Percentiles rank a stretch among this genome's conserved stretches.
These are phyloP conservation scores for Phaeosphaeria sp. DNA, from an alignment of 2,329 filamentous ascomycete genomes.

Conservation along the genomic window DNA sequence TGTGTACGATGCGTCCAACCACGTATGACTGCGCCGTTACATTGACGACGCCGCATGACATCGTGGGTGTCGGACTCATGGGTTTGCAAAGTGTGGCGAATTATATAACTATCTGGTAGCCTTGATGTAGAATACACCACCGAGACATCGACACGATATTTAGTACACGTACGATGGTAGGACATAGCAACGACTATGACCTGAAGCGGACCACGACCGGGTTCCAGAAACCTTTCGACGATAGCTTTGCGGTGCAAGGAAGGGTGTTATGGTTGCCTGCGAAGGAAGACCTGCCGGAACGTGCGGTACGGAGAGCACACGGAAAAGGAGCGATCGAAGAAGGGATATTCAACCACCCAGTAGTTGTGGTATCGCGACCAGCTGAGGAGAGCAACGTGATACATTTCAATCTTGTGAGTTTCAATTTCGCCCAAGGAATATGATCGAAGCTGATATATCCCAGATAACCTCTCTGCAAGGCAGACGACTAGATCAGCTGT, in stretches of 20 bases:
- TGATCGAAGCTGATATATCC: constrained; percentile 12
- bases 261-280: constrained; percentile 41
- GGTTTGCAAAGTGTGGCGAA: neutral
- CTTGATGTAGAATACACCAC: neutral
- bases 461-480: constrained; percentile 46
- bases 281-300: constrained; percentile 33
- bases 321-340: constrained; percentile 42
- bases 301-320: constrained; percentile 34
- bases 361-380: constrained; percentile 42
- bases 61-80: neutral
- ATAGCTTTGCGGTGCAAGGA: constrained; percentile 30
- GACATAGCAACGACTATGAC: neutral
- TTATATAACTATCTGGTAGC: constrained; percentile 1
- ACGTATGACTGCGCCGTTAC: neutral
- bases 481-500: constrained; percentile 40
- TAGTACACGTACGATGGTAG: neutral
- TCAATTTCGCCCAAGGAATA: neutral
- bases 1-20: neutral
- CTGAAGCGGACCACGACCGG: constrained; percentile 10
- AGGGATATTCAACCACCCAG: constrained; percentile 42
- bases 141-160: neutral
- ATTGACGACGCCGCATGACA: neutral
- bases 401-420: constrained; percentile 46
- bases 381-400: constrained; percentile 27
- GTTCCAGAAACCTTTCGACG: constrained; percentile 14